Evolutionary conservation across 1,284 basidiomycete genomes (phyloP), one percentile per base, ranked within the genome.

Genomic region (Heterobasidion parviporum): DNA sequence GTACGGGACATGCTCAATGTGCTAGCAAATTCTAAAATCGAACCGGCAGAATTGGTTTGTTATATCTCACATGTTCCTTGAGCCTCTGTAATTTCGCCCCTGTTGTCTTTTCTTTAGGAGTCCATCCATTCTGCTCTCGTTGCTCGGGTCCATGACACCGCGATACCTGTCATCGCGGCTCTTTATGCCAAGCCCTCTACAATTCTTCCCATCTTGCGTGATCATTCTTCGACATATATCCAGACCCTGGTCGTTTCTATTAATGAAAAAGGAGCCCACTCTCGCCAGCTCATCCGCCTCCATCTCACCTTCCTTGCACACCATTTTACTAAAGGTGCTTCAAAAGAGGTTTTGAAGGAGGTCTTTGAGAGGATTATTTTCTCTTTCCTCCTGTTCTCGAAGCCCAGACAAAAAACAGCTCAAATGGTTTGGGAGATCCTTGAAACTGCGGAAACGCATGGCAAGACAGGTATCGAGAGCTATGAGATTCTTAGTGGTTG

Each of bases 351-450:
- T 0, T 63, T 70, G 10, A 67, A 76, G 32, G 66, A 74, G 4
- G 69, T 87, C 8, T 83, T 92, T 60, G 73, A 83, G 61, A 68
- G 72, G 18, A 67, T 88, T 1, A 68, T 94, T 50, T 87, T 92
- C 65, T 87, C 89, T 0, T 82, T 83, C 62, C 70, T 95, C 16
- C 68, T 95, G 12, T 85, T 82, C 59, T 85, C 85, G 5, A 89
- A 89, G 63, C 71, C 85, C 4, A 78, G 82, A 50, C 80, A 84
- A 59, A 83, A 81, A 62, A 84, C 82, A 0, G 75, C 80, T 0
- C 74, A 78, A 33, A 65, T 76, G 26, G 80, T 84, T 0, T 93
- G 91, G 90, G 80, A 82, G 56, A 68, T 78, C 12, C 64, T 90
- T 26, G 62, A 63, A n/a, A 64, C 72, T 48, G 63, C 64, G 8